These are phyloP conservation scores for Aspergillus pseudoterreus DNA, from an alignment of 2,329 filamentous ascomycete genomes.

Conservation along the genomic window DNA sequence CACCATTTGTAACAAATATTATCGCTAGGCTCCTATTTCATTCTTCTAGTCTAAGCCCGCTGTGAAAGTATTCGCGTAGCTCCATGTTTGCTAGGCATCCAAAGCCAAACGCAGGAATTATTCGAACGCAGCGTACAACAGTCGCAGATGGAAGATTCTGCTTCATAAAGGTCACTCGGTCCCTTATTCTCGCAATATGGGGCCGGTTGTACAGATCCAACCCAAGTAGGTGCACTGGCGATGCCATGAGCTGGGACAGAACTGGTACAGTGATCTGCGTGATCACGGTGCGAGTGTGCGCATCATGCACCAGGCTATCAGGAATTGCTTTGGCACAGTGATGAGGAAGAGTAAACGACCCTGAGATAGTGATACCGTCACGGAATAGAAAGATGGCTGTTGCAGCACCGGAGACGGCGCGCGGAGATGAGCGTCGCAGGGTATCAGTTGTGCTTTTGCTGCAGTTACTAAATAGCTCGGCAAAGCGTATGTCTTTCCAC, in stretches of 20 bases:
- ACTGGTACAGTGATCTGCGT: slow-evolving; percentile 76
- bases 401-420: slow-evolving; percentile 12
- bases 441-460: neutral
- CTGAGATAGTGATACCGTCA: slow-evolving; percentile 80
- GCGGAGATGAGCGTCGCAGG: neutral
- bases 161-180: slow-evolving; percentile 60
- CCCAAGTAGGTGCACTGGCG: slow-evolving; percentile 79
- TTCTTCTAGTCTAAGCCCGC: neutral
- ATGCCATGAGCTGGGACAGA: slow-evolving; percentile 70
- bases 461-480: slow-evolving; percentile 64
- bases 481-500: slow-evolving; percentile 31
- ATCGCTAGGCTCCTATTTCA: neutral
- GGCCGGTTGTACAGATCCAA: slow-evolving; percentile 57
- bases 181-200: slow-evolving; percentile 15
- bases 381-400: slow-evolving; percentile 67
- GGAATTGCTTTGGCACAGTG: slow-evolving; percentile 20
- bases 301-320: slow-evolving; percentile 17
- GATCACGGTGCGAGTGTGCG: slow-evolving; percentile 20
- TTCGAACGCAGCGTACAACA: slow-evolving; percentile 70
- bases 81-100: slow-evolving; percentile 74
- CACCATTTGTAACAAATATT: neutral
- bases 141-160: slow-evolving; percentile 67
- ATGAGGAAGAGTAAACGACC: slow-evolving; percentile 27
- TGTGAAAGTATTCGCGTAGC: slow-evolving; percentile 19
- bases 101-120: slow-evolving; percentile 81